phyloP scores from a whole-genome alignment of 257 asterid species.

The Dorcoceras hygrometricum region DNA sequence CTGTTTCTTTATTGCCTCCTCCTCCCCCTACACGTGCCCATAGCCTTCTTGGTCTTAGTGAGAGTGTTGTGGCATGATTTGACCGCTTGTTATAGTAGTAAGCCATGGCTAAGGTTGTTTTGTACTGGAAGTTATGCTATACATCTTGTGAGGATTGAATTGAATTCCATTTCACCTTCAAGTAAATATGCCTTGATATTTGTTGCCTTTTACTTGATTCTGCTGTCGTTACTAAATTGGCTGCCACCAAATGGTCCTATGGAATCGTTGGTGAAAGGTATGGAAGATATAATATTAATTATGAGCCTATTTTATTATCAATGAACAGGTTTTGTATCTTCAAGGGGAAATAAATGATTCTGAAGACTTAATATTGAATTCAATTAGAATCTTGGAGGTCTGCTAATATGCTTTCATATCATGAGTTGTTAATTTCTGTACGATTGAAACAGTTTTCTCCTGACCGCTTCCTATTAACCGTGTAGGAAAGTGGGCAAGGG shows the following conservation, averaged over 20 bases:
- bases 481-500: slow-evolving; percentile 78
- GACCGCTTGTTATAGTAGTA: no score
- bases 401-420: slow-evolving; percentile 20
- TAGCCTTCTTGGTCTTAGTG: no score
- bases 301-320: not conserved
- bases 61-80: no score
- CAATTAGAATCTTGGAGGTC: slow-evolving; percentile 83
- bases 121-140: no score
- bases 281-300: slow-evolving; percentile 2
- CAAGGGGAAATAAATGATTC: slow-evolving; percentile 74
- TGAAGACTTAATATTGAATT: slow-evolving; percentile 62
- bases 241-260: not conserved
- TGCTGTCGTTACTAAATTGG: slow-evolving; percentile 3
- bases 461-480: slow-evolving; percentile 25
- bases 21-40: no score
- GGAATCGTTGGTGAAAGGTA: not conserved
- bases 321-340: slow-evolving; percentile 61
- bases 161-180: not conserved
- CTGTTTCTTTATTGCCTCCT: no score
- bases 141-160: no score
- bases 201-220: not conserved
- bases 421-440: slow-evolving; percentile 22
- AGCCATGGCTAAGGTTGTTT: no score
- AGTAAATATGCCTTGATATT: slow-evolving; percentile 5
- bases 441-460: slow-evolving; percentile 13